Conservation (phyloP, 2,329 filamentous ascomycete genomes). For the Ploettnerulaceae sp. region DNA sequence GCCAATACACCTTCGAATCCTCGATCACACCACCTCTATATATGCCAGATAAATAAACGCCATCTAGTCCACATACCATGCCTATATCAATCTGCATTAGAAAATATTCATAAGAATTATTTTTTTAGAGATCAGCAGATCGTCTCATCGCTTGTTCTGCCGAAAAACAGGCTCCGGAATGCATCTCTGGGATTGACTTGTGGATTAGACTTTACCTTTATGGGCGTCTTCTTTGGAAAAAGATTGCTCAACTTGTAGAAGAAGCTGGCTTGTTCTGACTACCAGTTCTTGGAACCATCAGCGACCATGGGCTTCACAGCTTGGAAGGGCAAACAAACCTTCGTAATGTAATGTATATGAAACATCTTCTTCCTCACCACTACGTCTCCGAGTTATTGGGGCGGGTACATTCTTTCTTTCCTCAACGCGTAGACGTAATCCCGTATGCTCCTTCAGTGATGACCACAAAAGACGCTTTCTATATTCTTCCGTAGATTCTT, state of each 20-base stretch:
- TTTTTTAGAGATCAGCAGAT: background rate
- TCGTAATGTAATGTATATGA: conserved; percentile 68
- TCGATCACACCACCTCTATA: conserved; percentile 10
- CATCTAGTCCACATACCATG: conserved; percentile 12
- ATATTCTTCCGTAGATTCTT: conserved; percentile 23
- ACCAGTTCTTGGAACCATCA: conserved; percentile 53
- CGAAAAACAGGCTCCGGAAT: conserved; percentile 13
- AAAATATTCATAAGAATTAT: conserved; percentile 3
- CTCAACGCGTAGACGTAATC: conserved; percentile 61
- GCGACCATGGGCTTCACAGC: background rate
- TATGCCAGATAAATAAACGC: conserved; percentile 9
- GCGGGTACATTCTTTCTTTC: conserved; percentile 43
- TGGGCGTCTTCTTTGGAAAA: conserved; percentile 35
- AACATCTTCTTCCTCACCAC: conserved; percentile 55
- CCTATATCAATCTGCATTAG: conserved; percentile 5
- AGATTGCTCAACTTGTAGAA: conserved; percentile 61
- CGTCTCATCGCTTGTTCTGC: conserved; percentile 14
- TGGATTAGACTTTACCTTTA: too few species aligned
- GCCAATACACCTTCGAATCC: conserved; percentile 5
- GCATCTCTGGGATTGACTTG: background rate
- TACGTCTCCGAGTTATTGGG: conserved; percentile 47
- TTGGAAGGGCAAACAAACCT: conserved; percentile 45
- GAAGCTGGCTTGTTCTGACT: conserved; percentile 57
- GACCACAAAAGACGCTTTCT: conserved; percentile 61
- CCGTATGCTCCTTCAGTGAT: conserved; percentile 56